These are phyloP conservation scores for Saccharomyces paradoxus DNA, from an alignment of 805 yeast species.

Conservation along the genomic window DNA sequence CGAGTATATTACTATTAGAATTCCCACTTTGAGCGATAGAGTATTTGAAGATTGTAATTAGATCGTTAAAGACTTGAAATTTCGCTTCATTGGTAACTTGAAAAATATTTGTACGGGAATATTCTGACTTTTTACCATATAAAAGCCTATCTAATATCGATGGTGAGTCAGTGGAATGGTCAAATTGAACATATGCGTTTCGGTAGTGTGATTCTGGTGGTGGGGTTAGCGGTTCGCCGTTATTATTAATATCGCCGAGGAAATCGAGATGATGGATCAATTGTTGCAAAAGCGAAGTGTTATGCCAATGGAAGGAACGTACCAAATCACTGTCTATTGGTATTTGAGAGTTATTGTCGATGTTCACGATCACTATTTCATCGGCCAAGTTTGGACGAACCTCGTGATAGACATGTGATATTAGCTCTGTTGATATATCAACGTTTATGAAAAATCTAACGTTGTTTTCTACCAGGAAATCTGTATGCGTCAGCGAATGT, in stretches of 20 bases:
- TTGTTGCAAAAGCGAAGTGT: conserved; percentile 4
- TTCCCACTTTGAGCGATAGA: conserved; percentile 1
- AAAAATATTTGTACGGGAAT: conserved; percentile 8
- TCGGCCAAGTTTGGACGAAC: conserved; percentile 20
- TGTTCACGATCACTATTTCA: conserved; percentile 31
- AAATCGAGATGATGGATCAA: background rate
- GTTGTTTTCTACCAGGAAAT: conserved; percentile 32
- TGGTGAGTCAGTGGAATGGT: conserved; percentile 5
- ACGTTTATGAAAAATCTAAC: conserved; percentile 34
- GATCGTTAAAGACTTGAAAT: conserved; percentile 24
- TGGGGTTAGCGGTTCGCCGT: conserved; percentile 1
- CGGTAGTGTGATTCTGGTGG: conserved; percentile 1
- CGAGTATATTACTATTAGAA: conserved; percentile 11
- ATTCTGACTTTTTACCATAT: conserved; percentile 7
- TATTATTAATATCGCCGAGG: background rate
- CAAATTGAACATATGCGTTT: background rate
- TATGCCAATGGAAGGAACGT: conserved; percentile 4
- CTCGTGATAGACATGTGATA: conserved; percentile 20
- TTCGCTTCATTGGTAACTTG: conserved; percentile 13
- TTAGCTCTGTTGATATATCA: conserved; percentile 28
- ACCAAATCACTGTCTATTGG: background rate
- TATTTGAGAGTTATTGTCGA: conserved; percentile 22
- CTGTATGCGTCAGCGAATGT: conserved; percentile 30
- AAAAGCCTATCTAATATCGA: conserved; percentile 10
- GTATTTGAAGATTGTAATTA: conserved; percentile 20